Evolutionary conservation across 192 early-diverging fungal species (phyloP), one percentile per base, ranked within the genome.

Genomic region (Rhizophagus sp.): DNA sequence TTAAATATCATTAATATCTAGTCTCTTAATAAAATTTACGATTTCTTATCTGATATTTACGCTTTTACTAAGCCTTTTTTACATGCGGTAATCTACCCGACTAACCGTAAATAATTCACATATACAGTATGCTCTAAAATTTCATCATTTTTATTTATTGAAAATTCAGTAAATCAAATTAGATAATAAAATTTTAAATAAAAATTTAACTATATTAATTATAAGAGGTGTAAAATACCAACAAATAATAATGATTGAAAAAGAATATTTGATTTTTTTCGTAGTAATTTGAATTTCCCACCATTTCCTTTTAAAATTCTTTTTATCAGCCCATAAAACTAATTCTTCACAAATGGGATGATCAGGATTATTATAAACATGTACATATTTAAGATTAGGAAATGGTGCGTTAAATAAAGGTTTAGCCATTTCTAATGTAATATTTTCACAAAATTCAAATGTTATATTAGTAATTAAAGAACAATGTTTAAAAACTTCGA

Each of bases 361-460:
- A 44, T 44, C 41, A 9, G 41, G 41, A 70, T 36, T n/a, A 70
- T 70, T 36, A 33, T n/a, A n/a, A 41, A 39, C 36, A 22, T 70
- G 33, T 39, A 70, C 68, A n/a, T 22, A 2, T 70, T 70, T 39
- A 22, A 70, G 36, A n/a, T 36, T 44, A 6, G 68, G 34, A 22
- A 70, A 44, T n/a, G 13, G 8, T 11, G 68, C 22, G 24, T 70
- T 34, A 39, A 70, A 9, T 41, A 70, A 70, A 39, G 68, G 68
- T 17, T 12, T 19, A 9, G 9, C 13, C 68, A 24, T 70, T n/a
- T 41, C 68, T 22, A 11, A 1, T 2, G 36, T 39, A 41, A 70
- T 39, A 50, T 73, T 73, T 4, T 13, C 27, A 73, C 71, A 73
- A 27, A 52, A 25, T 49, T 49, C 44, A 73, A 73, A 25, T 11